Evolutionary conservation across 345 rosid genomes (phyloP), one percentile per base, ranked within the genome.

Genomic region (Rhodamnia rubescens): DNA sequence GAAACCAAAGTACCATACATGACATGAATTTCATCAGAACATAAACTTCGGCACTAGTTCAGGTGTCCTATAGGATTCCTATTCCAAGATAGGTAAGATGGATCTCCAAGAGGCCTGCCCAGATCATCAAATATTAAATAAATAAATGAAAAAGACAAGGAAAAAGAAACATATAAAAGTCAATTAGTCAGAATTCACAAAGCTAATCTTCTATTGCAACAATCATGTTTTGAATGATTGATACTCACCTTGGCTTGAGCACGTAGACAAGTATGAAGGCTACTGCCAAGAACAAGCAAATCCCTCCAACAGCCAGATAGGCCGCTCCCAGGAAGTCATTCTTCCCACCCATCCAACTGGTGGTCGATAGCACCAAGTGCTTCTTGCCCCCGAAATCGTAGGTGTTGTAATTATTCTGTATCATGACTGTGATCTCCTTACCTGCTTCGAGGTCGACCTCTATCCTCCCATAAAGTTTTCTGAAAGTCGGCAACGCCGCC

Each of bases 1-100:
- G 20, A 69, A 64, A 64, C 42, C 75, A 8, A 64, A 64, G 42
- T 29, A 4, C 44, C 47, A 69, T 69, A 36, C 47, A 2, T 20
- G 26, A 36, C 47, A 18, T 18, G 80, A 36, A 36, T 69, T 49
- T 47, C 80, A 18, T 18, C 47, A 36, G 20, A 11, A 36, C 80
- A 9, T 36, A 69, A 36, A 36, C 47, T 18, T 36, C 5, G 13
- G 47, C 80, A 69, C 84, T 85, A 89, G 59, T 85, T 88, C 83
- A 59, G 22, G 61, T 75, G 87, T 58, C 88, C 91, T 26, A 85
- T 69, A 42, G 92, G 87, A 86, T 89, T 90, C 83, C 85, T 91
- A 84, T 92, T 93, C 95, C 95, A 93, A 8, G 95, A 92, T 85
- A 92, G 88, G 87, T 91, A 92, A 59, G 94, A 85, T 36, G 95